Evolutionary conservation across 1,284 basidiomycete species (phyloP).

Genomic region (Austroboletus novae-zelandiae): DNA sequence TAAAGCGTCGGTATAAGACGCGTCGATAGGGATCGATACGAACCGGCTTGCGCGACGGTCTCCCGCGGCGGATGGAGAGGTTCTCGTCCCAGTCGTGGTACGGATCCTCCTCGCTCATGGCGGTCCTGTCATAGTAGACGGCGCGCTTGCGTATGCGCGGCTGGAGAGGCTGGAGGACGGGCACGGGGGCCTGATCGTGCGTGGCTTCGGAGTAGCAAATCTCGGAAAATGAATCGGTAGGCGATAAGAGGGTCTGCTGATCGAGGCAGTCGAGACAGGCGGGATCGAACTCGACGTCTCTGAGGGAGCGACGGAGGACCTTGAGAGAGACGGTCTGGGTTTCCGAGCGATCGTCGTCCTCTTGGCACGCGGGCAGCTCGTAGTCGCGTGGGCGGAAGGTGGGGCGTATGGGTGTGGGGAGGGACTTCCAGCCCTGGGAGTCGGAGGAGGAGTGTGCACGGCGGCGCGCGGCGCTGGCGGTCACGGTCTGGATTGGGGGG

Average conservation of each 20-base stretch:
- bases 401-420: conserved; percentile 34
- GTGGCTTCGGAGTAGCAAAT: conserved; percentile 34
- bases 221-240: conserved; percentile 34
- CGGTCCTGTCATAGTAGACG: conserved; percentile 30
- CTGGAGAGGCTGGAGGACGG: conserved; percentile 29
- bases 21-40: conserved; percentile 8
- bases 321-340: conserved; percentile 28
- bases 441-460: conserved; percentile 33
- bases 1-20: conserved; percentile 7
- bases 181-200: conserved; percentile 28
- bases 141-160: conserved; percentile 32
- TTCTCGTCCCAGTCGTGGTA: conserved; percentile 36
- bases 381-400: conserved; percentile 33
- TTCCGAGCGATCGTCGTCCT: conserved; percentile 29
- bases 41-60: conserved; percentile 17
- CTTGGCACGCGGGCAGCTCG: conserved; percentile 27
- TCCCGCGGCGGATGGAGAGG: conserved; percentile 24
- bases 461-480: conserved; percentile 20
- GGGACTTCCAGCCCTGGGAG: conserved; percentile 31
- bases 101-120: conserved; percentile 35
- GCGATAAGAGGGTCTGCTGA: conserved; percentile 35
- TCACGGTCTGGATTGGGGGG: conserved; percentile 14
- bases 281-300: conserved; percentile 33
- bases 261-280: conserved; percentile 34
- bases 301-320: conserved; percentile 33